Percentiles rank a stretch among this genome's conserved stretches.
phyloP scores from a whole-genome alignment of 257 asterid genomes.

The Forsythia suspensa region DNA sequence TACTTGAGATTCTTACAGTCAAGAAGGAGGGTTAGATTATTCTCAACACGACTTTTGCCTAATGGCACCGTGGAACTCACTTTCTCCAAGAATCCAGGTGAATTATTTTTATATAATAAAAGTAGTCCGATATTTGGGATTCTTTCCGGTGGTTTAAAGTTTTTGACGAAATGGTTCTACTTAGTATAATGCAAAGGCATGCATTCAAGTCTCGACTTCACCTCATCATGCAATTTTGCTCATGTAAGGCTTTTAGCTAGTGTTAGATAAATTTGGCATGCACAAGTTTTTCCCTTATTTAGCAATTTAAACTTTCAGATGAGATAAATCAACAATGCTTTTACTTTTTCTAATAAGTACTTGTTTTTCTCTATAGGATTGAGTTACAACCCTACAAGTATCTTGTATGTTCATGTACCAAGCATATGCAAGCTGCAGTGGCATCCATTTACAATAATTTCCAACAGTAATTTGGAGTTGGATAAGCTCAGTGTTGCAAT shows the following conservation, averaged over 20 bases:
- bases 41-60: slow-evolving; percentile 56
- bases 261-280: too few relatives aligned
- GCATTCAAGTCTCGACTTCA: neutral
- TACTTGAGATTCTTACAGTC: slow-evolving; percentile 64
- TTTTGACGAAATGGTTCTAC: neutral
- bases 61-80: slow-evolving; percentile 55
- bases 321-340: neutral
- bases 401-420: slow-evolving; percentile 34
- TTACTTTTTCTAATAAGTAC: neutral
- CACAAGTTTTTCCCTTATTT: too few relatives aligned
- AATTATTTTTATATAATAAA: neutral
- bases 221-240: too few relatives aligned
- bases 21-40: slow-evolving; percentile 34
- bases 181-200: neutral
- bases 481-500: slow-evolving; percentile 33
- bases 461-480: slow-evolving; percentile 39
- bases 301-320: neutral
- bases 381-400: slow-evolving; percentile 34
- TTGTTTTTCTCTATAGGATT: slow-evolving; percentile 18
- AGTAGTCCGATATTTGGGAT: neutral
- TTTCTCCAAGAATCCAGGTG: slow-evolving; percentile 67
- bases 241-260: too few relatives aligned
- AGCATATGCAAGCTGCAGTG: slow-evolving; percentile 45
- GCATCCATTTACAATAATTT: slow-evolving; percentile 46
- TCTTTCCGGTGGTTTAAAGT: neutral